Percentiles rank a stretch among this genome's conserved stretches.
phyloP scores from a whole-genome alignment of 768 basidiomycete species.

The Amanita subjunquillea region DNA sequence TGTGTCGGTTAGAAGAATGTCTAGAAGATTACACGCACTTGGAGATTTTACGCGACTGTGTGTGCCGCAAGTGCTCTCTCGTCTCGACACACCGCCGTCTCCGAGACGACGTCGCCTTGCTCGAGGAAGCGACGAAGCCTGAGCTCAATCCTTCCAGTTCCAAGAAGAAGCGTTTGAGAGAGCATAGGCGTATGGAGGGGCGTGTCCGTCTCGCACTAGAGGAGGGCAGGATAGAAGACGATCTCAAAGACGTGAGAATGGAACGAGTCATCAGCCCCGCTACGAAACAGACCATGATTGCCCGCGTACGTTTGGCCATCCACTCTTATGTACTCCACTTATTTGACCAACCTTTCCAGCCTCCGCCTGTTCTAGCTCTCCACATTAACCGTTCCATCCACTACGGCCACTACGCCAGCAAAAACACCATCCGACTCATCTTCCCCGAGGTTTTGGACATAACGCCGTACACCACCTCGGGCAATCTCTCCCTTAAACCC shows the following conservation, averaged over 20 bases:
- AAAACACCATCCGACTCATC: conserved; percentile 72
- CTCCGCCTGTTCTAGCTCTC: conserved; percentile 77
- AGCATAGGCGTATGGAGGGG: conserved; percentile 55
- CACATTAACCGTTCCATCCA: conserved; percentile 91
- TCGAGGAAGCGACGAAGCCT: conserved; percentile 33
- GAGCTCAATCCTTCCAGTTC: conserved; percentile 46
- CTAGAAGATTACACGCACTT: conserved; percentile 83
- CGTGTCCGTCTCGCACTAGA: conserved; percentile 55
- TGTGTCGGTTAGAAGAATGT: conserved; percentile 71
- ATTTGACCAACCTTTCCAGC: conserved; percentile 29
- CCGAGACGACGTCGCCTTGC: conserved; percentile 45
- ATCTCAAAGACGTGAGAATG: conserved; percentile 68
- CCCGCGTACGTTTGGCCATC: conserved; percentile 45
- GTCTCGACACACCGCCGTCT: conserved; percentile 64
- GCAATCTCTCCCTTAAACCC: conserved; percentile 61
- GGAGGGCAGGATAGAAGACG: conserved; percentile 74
- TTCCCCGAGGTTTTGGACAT: conserved; percentile 89
- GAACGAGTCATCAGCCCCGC: conserved; percentile 70
- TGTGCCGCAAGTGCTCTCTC: conserved; percentile 87
- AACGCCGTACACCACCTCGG: conserved; percentile 79
- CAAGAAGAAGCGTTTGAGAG: conserved; percentile 67
- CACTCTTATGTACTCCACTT: neutral
- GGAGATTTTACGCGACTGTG: conserved; percentile 83
- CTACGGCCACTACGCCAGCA: conserved; percentile 62
- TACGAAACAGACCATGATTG: conserved; percentile 89